phyloP scores from a whole-genome alignment of 306 rosid species.

The Vachellia pachyceras region DNA sequence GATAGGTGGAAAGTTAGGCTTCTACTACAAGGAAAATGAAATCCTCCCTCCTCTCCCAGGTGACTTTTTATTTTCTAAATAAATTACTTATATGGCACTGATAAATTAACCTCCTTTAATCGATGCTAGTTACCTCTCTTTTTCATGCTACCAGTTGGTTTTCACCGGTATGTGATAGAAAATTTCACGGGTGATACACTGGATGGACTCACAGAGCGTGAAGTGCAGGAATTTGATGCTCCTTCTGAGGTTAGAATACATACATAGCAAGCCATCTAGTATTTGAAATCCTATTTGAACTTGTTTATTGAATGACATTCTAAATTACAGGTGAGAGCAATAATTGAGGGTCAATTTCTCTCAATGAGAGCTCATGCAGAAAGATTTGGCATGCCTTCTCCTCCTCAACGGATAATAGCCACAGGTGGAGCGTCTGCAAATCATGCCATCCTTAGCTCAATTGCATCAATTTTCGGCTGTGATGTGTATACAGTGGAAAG shows the following conservation, averaged over 20 bases:
- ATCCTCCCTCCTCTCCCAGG: conserved; percentile 99
- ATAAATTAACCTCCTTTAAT: conserved; percentile 10
- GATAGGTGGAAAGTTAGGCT: conserved; percentile 87
- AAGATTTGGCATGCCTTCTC: conserved; percentile 95
- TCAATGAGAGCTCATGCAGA: conserved; percentile 98
- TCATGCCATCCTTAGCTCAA: conserved; percentile 65
- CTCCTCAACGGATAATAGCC: conserved; percentile 90
- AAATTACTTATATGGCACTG: conserved; percentile 5
- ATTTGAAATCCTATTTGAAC: conserved; percentile 26
- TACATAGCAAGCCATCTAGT: conserved; percentile 10
- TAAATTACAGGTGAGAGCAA: conserved; percentile 73
- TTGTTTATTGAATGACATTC: conserved; percentile 11
- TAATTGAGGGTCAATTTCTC: conserved; percentile 85
- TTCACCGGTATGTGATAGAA: conserved; percentile 76
- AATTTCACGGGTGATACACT: conserved; percentile 58
- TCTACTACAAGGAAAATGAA: conserved; percentile 97
- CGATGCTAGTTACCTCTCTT: conserved; percentile 25
- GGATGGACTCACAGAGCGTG: conserved; percentile 58
- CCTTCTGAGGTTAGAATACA: conserved; percentile 78
- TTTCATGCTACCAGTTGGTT: conserved; percentile 65
- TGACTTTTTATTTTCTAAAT: conserved; percentile 38
- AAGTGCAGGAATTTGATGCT: conserved; percentile 80
- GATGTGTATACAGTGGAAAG: conserved; percentile 91
- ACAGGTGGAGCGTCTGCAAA: conserved; percentile 97
- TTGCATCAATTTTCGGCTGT: conserved; percentile 90